Base-by-base conservation (phyloP, 2,329 filamentous ascomycete species). In the Delphinella strobiligena region DNA sequence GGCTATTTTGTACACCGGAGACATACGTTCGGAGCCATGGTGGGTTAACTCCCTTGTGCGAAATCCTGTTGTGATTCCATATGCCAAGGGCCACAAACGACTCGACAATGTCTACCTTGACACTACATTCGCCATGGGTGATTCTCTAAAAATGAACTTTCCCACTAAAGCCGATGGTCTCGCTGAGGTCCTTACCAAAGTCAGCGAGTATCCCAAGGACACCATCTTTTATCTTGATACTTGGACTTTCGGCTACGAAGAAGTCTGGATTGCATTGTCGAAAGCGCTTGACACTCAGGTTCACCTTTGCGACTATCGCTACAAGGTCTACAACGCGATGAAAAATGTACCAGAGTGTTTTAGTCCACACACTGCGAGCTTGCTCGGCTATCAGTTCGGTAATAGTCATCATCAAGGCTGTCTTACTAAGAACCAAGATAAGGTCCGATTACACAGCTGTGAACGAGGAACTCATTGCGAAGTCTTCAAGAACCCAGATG, bases 221-320 rank as follows among this genome's bases (percentile, higher is more conserved):
- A 93, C 86, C 0, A 58, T 81, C 1, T 95, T 94, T 51, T 82
- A 93, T 56, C 71, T 96, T 34, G 75, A 87, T 41, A 75, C 86
- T 1, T 94, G 88, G 87, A 95, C 89, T 0, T 91, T 91, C 54
- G 84, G 83, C 1, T 94, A 95, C 47, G 88, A 96, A 55, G 82
- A 93, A 38, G 86, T 94, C 0, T 95, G 87, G 87, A 66, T 87
- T 43, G 81, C 85, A 0, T 61, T 96, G 1, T 79, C 86, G 0
- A 72, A 78, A 16, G 74, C 77, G 9, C 63, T 95, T 1, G 61
- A 74, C 4, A 80, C 79, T 1, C 50, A 80, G 67, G 74, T 94
- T 2, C 89, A 95, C 51, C 74, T 95, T 2, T 86, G 93, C 54
- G 64, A 74, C 12, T 95, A 95, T 54, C 85, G 88, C 49, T 67